Conservation (phyloP, 495 filamentous ascomycete genomes). For the Tuber aestivum region DNA sequence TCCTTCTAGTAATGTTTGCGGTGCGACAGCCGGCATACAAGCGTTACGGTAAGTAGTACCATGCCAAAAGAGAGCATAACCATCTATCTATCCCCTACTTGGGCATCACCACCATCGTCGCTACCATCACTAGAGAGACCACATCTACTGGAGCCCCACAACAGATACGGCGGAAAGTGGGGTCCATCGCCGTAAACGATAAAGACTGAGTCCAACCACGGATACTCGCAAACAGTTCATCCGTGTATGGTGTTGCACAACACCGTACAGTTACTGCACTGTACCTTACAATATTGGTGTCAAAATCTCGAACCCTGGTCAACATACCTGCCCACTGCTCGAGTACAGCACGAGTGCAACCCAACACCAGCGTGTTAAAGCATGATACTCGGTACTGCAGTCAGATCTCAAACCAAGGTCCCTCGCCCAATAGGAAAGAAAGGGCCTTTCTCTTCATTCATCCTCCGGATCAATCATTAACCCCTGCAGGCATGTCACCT, state of each 20-base stretch:
- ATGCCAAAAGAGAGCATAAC: background rate
- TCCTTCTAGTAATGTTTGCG: background rate
- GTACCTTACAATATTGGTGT: background rate
- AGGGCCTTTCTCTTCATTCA: background rate
- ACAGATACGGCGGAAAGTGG: background rate
- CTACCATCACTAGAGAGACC: background rate
- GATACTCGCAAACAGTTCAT: background rate
- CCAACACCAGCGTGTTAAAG: background rate
- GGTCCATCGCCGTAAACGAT: background rate
- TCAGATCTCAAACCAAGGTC: background rate
- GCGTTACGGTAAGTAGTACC: background rate
- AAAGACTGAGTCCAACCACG: background rate
- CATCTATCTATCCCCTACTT: background rate
- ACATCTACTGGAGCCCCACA: background rate
- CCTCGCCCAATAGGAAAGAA: background rate
- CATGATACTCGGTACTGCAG: background rate
- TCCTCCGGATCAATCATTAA: background rate
- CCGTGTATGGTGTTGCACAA: no score
- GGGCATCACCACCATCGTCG: background rate
- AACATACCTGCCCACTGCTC: background rate
- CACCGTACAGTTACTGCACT: no score
- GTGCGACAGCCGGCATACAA: background rate
- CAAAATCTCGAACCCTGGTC: background rate
- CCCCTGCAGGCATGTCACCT: background rate
- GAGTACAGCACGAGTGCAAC: no score